Evolutionary conservation across 257 asterid species (phyloP).

Genomic region (Capsicum pubescens): DNA sequence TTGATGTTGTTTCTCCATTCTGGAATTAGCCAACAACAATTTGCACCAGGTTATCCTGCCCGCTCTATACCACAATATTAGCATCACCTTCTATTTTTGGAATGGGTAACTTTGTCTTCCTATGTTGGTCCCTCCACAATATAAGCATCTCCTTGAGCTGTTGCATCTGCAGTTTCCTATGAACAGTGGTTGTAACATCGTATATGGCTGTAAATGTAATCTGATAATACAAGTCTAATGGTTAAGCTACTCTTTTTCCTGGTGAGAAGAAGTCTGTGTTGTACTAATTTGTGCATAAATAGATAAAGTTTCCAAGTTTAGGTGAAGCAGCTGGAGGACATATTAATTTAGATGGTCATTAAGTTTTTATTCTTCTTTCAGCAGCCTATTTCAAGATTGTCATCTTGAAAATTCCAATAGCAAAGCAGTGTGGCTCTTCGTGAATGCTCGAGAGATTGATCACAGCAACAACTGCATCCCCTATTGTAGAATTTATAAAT

Average conservation of each 20-base stretch:
- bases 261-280: background rate
- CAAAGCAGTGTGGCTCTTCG: no score
- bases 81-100: background rate
- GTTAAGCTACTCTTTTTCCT: conserved; percentile 20
- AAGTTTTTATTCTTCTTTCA: background rate
- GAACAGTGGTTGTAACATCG: background rate
- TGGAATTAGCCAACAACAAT: background rate
- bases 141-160: background rate
- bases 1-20: background rate
- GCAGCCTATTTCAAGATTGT: no score
- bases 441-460: no score
- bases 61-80: background rate
- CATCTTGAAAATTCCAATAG: no score
- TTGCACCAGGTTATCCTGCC: background rate
- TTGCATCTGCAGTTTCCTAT: background rate
- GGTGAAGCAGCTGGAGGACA: background rate
- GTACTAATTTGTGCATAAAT: background rate
- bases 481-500: no score
- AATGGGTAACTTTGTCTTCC: no score
- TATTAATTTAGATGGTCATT: conserved; percentile 10
- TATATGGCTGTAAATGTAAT: background rate
- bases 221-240: background rate
- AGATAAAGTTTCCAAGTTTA: background rate
- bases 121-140: background rate
- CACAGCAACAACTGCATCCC: no score